phyloP scores from a whole-genome alignment of 306 rosid genomes.

The Macrotyloma uniflorum region DNA sequence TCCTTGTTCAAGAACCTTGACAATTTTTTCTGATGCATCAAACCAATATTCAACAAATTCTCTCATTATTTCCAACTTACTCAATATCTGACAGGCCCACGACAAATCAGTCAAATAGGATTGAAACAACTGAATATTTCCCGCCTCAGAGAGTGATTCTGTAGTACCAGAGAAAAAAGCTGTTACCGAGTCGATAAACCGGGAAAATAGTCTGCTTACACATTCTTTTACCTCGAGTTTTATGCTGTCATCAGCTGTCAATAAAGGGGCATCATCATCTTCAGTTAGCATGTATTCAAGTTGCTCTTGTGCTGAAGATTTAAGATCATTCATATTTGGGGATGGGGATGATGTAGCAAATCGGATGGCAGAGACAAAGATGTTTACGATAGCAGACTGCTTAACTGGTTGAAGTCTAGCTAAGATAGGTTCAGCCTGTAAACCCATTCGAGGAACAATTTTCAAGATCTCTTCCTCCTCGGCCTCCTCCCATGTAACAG shows the following conservation, averaged over 20 bases:
- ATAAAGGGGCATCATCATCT: slow-evolving; percentile 84
- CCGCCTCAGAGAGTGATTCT: slow-evolving; percentile 50
- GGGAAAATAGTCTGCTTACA: slow-evolving; percentile 58
- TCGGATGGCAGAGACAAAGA: slow-evolving; percentile 71
- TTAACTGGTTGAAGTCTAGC: slow-evolving; percentile 92
- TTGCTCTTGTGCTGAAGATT: slow-evolving; percentile 90
- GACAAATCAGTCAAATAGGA: slow-evolving; percentile 72
- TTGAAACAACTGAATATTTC: slow-evolving; percentile 55
- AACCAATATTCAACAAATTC: slow-evolving; percentile 78
- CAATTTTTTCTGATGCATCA: slow-evolving; percentile 81
- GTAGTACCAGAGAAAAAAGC: slow-evolving; percentile 54
- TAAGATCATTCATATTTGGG: slow-evolving; percentile 64
- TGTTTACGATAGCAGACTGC: slow-evolving; percentile 53
- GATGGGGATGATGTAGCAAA: slow-evolving; percentile 85
- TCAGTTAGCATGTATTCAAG: slow-evolving; percentile 94
- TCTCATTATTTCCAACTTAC: slow-evolving; percentile 80
- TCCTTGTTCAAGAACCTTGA: slow-evolving; percentile 62
- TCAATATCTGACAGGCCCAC: slow-evolving; percentile 78
- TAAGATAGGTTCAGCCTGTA: slow-evolving; percentile 71
- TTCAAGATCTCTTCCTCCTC: slow-evolving; percentile 95
- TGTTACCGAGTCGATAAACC: slow-evolving; percentile 60
- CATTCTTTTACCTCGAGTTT: slow-evolving; percentile 74
- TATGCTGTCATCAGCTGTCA: slow-evolving; percentile 65
- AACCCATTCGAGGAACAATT: slow-evolving; percentile 76
- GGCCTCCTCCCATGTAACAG: slow-evolving; percentile 89